Percentiles rank a stretch among this genome's conserved stretches.
Evolutionary conservation across 441 rosid genomes (phyloP).

Genomic region (Adansonia gregorii): DNA sequence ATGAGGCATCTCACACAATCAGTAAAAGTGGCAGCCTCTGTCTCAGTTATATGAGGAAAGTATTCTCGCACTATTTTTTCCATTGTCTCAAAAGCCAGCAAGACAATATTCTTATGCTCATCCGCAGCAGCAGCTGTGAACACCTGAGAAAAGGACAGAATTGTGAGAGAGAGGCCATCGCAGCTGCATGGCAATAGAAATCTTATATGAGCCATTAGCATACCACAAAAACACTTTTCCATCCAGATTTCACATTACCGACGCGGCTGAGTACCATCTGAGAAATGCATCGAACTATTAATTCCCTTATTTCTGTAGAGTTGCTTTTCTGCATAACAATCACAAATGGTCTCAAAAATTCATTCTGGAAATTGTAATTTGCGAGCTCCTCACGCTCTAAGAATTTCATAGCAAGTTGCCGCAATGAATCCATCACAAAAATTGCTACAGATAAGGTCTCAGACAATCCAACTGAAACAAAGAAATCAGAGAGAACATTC

Average conservation of each 20-base stretch:
- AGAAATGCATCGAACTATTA: slow-evolving; percentile 94
- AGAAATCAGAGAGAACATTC: slow-evolving; percentile 97
- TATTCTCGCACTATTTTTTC: slow-evolving; percentile 97
- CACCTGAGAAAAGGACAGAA: slow-evolving; percentile 54
- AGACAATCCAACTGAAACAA: slow-evolving; percentile 95
- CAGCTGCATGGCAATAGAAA: slow-evolving; percentile 5
- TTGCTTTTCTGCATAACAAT: slow-evolving; percentile 95
- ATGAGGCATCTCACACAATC: slow-evolving; percentile 97
- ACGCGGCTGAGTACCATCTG: slow-evolving; percentile 99
- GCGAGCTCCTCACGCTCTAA: slow-evolving; percentile 99
- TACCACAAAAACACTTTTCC: slow-evolving; percentile 99
- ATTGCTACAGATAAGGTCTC: slow-evolving; percentile 98
- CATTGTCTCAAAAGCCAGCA: slow-evolving; percentile 94
- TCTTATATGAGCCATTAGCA: slow-evolving; percentile 25
- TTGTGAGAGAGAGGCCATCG: slow-evolving; percentile 26
- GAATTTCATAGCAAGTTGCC: slow-evolving; percentile 99
- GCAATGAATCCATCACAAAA: slow-evolving; percentile 97
- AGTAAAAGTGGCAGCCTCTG: slow-evolving; percentile 87
- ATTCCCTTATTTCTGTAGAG: slow-evolving; percentile 87
- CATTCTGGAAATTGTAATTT: slow-evolving; percentile 98
- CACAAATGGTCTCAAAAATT: slow-evolving; percentile 93
- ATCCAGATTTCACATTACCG: slow-evolving; percentile 92
- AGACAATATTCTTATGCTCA: slow-evolving; percentile 83
- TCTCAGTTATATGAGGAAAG: slow-evolving; percentile 92
- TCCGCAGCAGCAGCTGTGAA: slow-evolving; percentile 95